Conservation (phyloP, 352 stramenopile genomes). For the Phytopythium mirpurense region DNA sequence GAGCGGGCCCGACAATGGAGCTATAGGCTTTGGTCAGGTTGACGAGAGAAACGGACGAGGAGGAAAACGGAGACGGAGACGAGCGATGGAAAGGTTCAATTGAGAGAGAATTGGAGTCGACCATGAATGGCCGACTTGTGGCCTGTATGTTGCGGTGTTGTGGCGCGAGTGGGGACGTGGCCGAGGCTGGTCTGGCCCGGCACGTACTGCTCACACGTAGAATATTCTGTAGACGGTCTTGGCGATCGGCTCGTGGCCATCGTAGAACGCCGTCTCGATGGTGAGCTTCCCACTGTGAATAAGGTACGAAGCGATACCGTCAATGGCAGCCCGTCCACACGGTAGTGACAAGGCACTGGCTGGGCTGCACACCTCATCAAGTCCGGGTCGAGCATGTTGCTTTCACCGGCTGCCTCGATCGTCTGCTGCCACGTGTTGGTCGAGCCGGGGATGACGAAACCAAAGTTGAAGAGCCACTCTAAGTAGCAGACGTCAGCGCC, state of each 20-base stretch:
- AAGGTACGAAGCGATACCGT: too few species aligned
- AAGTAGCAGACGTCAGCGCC: too few species aligned
- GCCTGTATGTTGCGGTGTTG: too few species aligned
- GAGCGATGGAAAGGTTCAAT: not conserved
- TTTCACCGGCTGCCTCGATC: constrained; percentile 85
- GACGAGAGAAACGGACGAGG: not conserved
- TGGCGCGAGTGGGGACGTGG: too few species aligned
- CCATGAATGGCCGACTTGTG: too few species aligned
- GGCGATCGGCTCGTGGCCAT: constrained; percentile 81
- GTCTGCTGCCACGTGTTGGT: constrained; percentile 96
- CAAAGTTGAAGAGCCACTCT: constrained; percentile 95
- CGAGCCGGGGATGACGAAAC: constrained; percentile 93
- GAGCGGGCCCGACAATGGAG: constrained; percentile 18
- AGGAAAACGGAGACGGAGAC: not conserved
- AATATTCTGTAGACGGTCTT: constrained; percentile 93
- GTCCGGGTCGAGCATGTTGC: constrained; percentile 87
- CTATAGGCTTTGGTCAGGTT: constrained; percentile 16
- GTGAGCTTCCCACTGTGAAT: constrained; percentile 81
- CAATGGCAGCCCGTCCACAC: too few species aligned
- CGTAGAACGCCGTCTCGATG: constrained; percentile 96
- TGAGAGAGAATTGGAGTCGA: too few species aligned
- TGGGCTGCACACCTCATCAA: constrained; percentile 85
- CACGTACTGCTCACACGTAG: constrained; percentile 61
- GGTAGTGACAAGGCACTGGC: too few species aligned
- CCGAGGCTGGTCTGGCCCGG: not conserved